These are phyloP conservation scores for Margaritispora aquatica DNA, from an alignment of 495 filamentous ascomycete genomes.

Conservation along the genomic window DNA sequence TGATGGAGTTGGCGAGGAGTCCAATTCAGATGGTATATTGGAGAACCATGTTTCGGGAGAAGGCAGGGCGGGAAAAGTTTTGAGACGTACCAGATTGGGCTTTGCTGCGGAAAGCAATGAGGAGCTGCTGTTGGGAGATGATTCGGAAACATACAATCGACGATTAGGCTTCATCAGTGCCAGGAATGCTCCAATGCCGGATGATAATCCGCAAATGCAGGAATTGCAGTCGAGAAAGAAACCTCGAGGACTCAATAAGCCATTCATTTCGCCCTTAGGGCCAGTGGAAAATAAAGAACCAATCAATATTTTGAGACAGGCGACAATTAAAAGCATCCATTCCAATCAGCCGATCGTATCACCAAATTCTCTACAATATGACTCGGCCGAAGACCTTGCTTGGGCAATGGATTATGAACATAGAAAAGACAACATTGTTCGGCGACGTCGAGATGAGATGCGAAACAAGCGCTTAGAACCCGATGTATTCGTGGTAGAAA, in stretches of 20 bases:
- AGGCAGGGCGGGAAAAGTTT: too few relatives aligned
- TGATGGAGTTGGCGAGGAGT: too few relatives aligned
- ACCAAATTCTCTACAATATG: not conserved
- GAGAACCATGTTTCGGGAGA: too few relatives aligned
- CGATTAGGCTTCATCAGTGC: conserved; percentile 19
- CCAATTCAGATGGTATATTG: too few relatives aligned
- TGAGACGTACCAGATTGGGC: too few relatives aligned
- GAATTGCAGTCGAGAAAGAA: not conserved
- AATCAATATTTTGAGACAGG: conserved; percentile 9
- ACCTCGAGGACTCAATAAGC: conserved; percentile 21
- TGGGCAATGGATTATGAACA: conserved; percentile 32
- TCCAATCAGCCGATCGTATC: not conserved
- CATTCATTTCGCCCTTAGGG: conserved; percentile 29
- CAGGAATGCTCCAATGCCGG: conserved; percentile 10
- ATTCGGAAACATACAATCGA: not conserved
- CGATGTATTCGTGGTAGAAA: not conserved
- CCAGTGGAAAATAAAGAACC: not conserved
- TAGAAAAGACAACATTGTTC: conserved; percentile 26
- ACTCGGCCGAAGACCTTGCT: conserved; percentile 23
- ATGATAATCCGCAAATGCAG: not conserved
- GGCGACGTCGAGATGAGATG: conserved; percentile 21
- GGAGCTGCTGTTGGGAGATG: conserved; percentile 5
- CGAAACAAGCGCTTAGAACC: conserved; percentile 1
- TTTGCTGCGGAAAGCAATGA: not conserved
- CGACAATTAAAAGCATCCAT: conserved; percentile 1